These are phyloP conservation scores for Cystobasidiopsis lactophilus DNA, from an alignment of 768 basidiomycete species.

Conservation along the genomic window DNA sequence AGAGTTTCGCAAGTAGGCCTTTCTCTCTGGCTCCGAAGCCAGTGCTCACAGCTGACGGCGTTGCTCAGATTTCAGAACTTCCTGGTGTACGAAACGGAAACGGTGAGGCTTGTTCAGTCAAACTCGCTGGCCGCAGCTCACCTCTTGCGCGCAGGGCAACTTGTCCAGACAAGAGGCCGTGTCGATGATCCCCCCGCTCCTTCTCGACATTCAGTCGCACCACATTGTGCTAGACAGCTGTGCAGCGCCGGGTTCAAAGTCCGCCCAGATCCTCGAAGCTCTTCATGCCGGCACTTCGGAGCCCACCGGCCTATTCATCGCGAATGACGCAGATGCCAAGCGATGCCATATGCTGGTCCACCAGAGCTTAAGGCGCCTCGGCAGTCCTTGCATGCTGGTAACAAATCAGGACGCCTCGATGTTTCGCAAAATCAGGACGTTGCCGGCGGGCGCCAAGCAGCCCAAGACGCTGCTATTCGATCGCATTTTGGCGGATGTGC, in stretches of 20 bases:
- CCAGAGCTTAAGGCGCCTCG: slow-evolving; percentile 68
- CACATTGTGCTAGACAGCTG: slow-evolving; percentile 33
- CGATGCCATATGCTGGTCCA: slow-evolving; percentile 91
- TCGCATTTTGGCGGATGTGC: slow-evolving; percentile 85
- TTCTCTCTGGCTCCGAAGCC: background rate
- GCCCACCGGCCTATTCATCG: slow-evolving; percentile 68
- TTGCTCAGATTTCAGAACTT: slow-evolving; percentile 54
- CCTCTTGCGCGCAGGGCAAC: slow-evolving; percentile 44
- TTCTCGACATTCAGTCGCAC: slow-evolving; percentile 82
- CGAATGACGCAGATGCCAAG: slow-evolving; percentile 86
- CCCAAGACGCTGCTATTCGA: slow-evolving; percentile 44
- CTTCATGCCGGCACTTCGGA: slow-evolving; percentile 39
- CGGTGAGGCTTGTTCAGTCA: slow-evolving; percentile 34
- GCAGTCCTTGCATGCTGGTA: slow-evolving; percentile 75
- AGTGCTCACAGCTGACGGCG: background rate
- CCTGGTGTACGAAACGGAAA: slow-evolving; percentile 92
- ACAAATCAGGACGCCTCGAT: slow-evolving; percentile 89
- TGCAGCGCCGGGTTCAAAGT: slow-evolving; percentile 84
- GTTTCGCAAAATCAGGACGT: too few species aligned
- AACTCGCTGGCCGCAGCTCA: background rate
- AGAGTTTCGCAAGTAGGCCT: slow-evolving; percentile 48
- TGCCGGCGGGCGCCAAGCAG: slow-evolving; percentile 29
- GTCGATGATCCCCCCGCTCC: slow-evolving; percentile 93
- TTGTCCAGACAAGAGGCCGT: slow-evolving; percentile 91
- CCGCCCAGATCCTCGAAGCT: slow-evolving; percentile 86